phyloP scores from a whole-genome alignment of 495 filamentous ascomycete genomes.

The Wilcoxina mikolae region DNA sequence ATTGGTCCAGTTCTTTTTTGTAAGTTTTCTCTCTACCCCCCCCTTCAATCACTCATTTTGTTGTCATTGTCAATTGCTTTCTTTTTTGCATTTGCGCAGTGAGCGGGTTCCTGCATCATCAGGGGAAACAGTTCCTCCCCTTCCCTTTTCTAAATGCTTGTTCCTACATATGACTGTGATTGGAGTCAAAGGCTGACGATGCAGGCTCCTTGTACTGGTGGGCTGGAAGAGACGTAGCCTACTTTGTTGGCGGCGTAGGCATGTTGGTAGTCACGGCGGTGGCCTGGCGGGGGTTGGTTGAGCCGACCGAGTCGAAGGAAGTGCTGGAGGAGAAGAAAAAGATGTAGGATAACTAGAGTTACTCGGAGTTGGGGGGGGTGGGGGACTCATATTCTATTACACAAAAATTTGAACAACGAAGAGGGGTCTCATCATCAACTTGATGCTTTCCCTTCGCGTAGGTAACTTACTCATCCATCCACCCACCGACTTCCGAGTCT shows the following conservation, averaged over 20 bases:
- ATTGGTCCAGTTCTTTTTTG: conserved; percentile 82
- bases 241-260: conserved; percentile 59
- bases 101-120: no score
- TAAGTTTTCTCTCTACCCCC: conserved; percentile 14
- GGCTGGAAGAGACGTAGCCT: conserved; percentile 79
- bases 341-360: background rate
- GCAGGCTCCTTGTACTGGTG: conserved; percentile 87
- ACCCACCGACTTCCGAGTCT: no score
- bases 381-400: no score
- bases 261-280: conserved; percentile 58
- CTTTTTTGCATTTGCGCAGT: no score
- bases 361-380: no score
- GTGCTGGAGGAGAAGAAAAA: background rate
- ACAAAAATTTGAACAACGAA: no score
- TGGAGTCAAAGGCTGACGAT: conserved; percentile 13
- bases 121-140: background rate
- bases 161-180: no score
- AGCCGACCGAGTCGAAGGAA: conserved; percentile 22
- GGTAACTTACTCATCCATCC: no score
- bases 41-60: background rate
- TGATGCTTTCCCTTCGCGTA: no score
- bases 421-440: no score
- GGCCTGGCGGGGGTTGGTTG: conserved; percentile 49
- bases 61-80: no score
- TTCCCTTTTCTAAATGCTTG: no score